These are phyloP conservation scores for Puccinia polysora DNA, from an alignment of 1,284 basidiomycete species.

Conservation along the genomic window DNA sequence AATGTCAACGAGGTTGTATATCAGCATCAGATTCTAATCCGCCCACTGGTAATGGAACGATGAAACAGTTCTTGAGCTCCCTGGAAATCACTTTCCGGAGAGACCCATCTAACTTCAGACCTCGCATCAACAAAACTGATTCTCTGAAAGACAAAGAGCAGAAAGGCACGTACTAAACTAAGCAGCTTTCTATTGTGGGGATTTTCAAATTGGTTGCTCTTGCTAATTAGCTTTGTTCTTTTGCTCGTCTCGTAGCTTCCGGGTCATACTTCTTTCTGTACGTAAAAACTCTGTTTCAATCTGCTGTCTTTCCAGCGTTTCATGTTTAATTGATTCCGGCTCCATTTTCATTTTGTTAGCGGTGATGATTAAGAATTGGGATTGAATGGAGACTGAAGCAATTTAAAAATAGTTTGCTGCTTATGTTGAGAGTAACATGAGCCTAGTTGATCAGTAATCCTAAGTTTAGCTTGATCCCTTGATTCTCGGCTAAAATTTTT, in stretches of 20 bases:
- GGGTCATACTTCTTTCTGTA: slow-evolving; percentile 41
- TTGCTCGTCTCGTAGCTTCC: slow-evolving; percentile 17
- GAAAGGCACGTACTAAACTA: slow-evolving; percentile 57
- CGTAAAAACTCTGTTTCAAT: too few species aligned
- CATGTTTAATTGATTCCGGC: too few species aligned
- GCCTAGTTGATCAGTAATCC: too few species aligned
- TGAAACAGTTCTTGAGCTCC: slow-evolving; percentile 67
- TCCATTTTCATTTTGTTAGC: too few species aligned
- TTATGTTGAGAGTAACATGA: too few species aligned
- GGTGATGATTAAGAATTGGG: too few species aligned
- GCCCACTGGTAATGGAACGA: background rate
- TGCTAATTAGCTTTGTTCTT: background rate
- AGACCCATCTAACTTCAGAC: slow-evolving; percentile 86
- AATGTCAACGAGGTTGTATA: background rate
- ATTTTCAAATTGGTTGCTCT: background rate
- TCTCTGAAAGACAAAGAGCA: slow-evolving; percentile 92
- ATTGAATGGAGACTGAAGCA: too few species aligned
- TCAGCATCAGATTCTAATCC: background rate
- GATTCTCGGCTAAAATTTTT: too few species aligned
- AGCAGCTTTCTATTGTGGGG: background rate
- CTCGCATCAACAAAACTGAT: slow-evolving; percentile 87
- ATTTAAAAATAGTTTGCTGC: too few species aligned
- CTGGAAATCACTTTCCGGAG: slow-evolving; percentile 93
- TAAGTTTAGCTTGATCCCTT: too few species aligned
- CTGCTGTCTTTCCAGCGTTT: too few species aligned